Base-by-base conservation (phyloP, 768 basidiomycete species). In the Boletus insuetus region DNA sequence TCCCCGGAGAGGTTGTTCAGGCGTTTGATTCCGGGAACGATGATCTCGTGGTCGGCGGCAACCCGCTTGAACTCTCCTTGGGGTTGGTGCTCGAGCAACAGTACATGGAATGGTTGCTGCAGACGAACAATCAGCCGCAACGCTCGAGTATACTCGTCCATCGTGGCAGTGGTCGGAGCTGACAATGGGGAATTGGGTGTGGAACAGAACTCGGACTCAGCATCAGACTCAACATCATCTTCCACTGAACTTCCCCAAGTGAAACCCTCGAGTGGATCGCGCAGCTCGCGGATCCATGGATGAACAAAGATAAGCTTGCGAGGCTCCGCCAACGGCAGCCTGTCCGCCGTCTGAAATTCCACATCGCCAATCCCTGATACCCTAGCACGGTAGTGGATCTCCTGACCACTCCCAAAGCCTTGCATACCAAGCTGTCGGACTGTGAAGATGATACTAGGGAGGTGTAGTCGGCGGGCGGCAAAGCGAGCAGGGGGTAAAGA, bases 91-190 rank as follows among this genome's bases (percentile, higher is more conserved):
- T 46, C n/a, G 31, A 46, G 45, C 29, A 58, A 29, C 12, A 56
- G n/a, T 17, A 19, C 46, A 2, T 22, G 31, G 49, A 58, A 55
- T 10, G 45, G 51, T 19, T 57, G 51, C 37, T 24, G 40, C 22
- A 57, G 51, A 48, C 31, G 47, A 9, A 22, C 54, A 20, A 58
- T 11, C 19, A 58, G 19, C 46, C 49, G 54, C 24, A 56, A 34
- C 20, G 50, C 46, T 5, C 45, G 45, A 3, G 43, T 29, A 8
- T 44, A 29, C 2, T 44, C 26, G 7, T 50, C 49, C 49, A 8
- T 11, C 20, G 10, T 10, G 19, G 20, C 6, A 13, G 22, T 20
- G 6, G 49, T 16, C n/a, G 4, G 7, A 5, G 40, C 20, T 3
- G 6, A 13, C 40, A 42, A 24, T 11, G 40, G 49, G 4, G 22